Conservation (phyloP, 805 yeast species). For the Candida pseudoglaebosa region DNA sequence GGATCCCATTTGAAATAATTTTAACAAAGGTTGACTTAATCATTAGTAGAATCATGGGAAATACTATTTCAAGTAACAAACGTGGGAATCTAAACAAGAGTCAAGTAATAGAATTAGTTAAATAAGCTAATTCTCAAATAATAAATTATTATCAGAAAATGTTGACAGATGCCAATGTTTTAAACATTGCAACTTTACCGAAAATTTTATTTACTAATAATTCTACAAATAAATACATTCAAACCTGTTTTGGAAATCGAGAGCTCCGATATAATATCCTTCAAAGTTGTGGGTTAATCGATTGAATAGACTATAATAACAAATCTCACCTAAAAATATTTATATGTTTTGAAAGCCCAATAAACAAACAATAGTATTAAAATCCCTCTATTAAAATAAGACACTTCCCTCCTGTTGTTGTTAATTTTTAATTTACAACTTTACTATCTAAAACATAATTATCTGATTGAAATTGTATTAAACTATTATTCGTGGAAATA, state of each 20-base stretch:
- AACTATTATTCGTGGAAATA: neutral
- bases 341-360: too few relatives aligned
- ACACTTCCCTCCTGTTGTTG: too few relatives aligned
- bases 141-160: constrained; percentile 30
- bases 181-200: constrained; percentile 35
- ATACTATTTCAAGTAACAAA: constrained; percentile 12
- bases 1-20: constrained; percentile 68
- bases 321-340: too few relatives aligned
- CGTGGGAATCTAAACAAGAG: constrained; percentile 5
- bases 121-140: constrained; percentile 23
- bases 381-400: too few relatives aligned
- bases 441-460: too few relatives aligned
- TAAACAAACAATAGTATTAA: too few relatives aligned
- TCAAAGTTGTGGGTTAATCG: constrained; percentile 46
- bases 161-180: constrained; percentile 26
- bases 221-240: constrained; percentile 25
- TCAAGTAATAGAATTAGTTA: constrained; percentile 9
- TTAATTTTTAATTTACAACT: neutral
- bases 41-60: constrained; percentile 17
- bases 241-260: constrained; percentile 49
- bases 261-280: constrained; percentile 49
- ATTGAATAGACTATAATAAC: constrained; percentile 2
- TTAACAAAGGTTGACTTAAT: constrained; percentile 74
- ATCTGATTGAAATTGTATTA: neutral
- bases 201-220: constrained; percentile 54